Evolutionary conservation across 2,329 filamentous ascomycete genomes (phyloP).

Genomic region (Aschersonia sp.): DNA sequence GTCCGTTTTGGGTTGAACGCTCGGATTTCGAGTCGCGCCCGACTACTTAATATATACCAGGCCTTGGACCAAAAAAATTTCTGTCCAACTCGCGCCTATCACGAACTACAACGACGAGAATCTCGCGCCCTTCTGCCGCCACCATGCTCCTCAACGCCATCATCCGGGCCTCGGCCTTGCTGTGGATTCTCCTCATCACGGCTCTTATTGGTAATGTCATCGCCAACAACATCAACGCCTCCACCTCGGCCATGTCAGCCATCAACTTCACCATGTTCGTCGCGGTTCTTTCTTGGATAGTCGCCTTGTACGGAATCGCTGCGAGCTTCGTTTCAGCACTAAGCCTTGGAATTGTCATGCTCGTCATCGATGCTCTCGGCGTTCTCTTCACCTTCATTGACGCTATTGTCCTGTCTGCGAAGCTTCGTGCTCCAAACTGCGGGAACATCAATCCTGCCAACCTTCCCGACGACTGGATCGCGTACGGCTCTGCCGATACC

Average conservation of each 20-base stretch:
- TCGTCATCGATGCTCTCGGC: slow-evolving; percentile 43
- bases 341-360: slow-evolving; percentile 34
- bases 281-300: slow-evolving; percentile 49
- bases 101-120: too few relatives aligned
- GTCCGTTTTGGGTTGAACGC: too few relatives aligned
- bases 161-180: slow-evolving; percentile 33
- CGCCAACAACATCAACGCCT: slow-evolving; percentile 29
- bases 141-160: slow-evolving; percentile 24
- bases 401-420: slow-evolving; percentile 56
- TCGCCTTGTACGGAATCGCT: slow-evolving; percentile 46
- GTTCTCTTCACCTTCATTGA: slow-evolving; percentile 57
- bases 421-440: slow-evolving; percentile 57
- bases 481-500: slow-evolving; percentile 43
- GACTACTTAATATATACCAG: too few relatives aligned
- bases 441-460: slow-evolving; percentile 26
- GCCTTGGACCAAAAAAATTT: too few relatives aligned
- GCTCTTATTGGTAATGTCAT: slow-evolving; percentile 46
- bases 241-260: slow-evolving; percentile 26
- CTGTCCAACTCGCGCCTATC: too few relatives aligned
- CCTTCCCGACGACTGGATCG: slow-evolving; percentile 37
- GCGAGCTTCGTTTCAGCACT: slow-evolving; percentile 38
- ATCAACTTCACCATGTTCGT: slow-evolving; percentile 59
- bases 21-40: too few relatives aligned
- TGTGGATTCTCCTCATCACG: slow-evolving; percentile 38
- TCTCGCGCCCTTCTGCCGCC: neutral